Conservation (phyloP, 768 basidiomycete genomes). For the Russula lepida region DNA sequence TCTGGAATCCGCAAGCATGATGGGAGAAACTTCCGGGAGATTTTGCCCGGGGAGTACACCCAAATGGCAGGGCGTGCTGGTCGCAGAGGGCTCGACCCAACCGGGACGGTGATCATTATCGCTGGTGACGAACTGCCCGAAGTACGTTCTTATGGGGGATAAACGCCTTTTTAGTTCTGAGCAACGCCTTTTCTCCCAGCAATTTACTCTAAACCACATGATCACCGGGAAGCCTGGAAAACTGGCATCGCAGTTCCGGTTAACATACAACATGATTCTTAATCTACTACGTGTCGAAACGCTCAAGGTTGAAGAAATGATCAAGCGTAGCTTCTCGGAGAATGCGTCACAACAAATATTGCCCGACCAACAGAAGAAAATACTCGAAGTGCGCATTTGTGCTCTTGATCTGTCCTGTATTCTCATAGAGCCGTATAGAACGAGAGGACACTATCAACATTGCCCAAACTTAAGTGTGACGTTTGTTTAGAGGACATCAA, state of each 20-base stretch:
- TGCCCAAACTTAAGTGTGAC: conserved; percentile 61
- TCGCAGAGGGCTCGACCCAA: conserved; percentile 87
- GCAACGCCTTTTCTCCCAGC: conserved; percentile 36
- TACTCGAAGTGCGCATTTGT: conserved; percentile 54
- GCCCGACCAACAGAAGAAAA: conserved; percentile 88
- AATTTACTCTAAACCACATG: conserved; percentile 71
- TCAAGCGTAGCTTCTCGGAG: conserved; percentile 97
- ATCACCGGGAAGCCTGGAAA: conserved; percentile 92
- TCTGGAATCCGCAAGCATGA: conserved; percentile 94
- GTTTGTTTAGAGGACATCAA: conserved; percentile 67
- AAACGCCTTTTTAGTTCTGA: not conserved
- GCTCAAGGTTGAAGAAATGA: conserved; percentile 96
- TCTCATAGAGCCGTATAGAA: conserved; percentile 38
- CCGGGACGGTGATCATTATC: conserved; percentile 91
- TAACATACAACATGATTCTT: conserved; percentile 99
- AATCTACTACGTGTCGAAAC: conserved; percentile 96
- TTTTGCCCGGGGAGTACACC: conserved; percentile 89
- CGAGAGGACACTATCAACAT: conserved; percentile 54
- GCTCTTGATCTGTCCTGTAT: not conserved
- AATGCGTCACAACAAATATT: conserved; percentile 88
- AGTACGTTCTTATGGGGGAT: conserved; percentile 35
- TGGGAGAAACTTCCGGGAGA: conserved; percentile 83
- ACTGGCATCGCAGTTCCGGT: conserved; percentile 89
- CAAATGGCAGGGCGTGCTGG: conserved; percentile 99
- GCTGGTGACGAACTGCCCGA: conserved; percentile 81